A percentile compares a stretch with the other conserved stretches of the same genome.
Conservation (phyloP, 345 rosid genomes). For the Syzygium aromaticum region DNA sequence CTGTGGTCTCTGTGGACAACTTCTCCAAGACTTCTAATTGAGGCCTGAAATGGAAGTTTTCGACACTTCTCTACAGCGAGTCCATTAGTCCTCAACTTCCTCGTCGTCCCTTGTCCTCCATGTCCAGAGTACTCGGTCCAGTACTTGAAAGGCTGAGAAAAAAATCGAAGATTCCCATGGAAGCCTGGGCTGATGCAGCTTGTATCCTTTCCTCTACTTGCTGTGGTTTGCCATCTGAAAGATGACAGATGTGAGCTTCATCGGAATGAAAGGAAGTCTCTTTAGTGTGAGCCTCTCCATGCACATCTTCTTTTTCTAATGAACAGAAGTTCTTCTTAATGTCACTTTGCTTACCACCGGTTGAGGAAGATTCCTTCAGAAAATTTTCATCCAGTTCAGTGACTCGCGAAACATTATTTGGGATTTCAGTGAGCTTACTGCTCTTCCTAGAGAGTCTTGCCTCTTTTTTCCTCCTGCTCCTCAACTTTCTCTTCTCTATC, state of each 20-base stretch:
- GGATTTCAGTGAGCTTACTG: background rate
- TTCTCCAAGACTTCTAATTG: background rate
- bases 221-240: slow-evolving; percentile 1
- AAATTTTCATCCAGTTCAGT: background rate
- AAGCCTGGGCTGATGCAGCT: slow-evolving; percentile 2
- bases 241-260: background rate
- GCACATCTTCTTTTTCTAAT: background rate
- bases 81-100: background rate
- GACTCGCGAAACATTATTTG: background rate
- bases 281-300: background rate
- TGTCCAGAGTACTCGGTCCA: background rate
- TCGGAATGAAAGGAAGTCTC: background rate
- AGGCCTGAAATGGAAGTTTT: background rate
- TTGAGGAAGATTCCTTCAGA: background rate
- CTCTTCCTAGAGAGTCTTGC: background rate
- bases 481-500: background rate
- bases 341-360: background rate
- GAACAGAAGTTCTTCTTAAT: background rate
- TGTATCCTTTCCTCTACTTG: background rate
- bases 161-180: background rate
- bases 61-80: too few species aligned
- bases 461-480: background rate
- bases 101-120: background rate
- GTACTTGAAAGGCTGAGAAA: background rate
- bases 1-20: background rate